Evolutionary conservation across 768 basidiomycete genomes (phyloP).

Genomic region (Lentinula lateritia): DNA sequence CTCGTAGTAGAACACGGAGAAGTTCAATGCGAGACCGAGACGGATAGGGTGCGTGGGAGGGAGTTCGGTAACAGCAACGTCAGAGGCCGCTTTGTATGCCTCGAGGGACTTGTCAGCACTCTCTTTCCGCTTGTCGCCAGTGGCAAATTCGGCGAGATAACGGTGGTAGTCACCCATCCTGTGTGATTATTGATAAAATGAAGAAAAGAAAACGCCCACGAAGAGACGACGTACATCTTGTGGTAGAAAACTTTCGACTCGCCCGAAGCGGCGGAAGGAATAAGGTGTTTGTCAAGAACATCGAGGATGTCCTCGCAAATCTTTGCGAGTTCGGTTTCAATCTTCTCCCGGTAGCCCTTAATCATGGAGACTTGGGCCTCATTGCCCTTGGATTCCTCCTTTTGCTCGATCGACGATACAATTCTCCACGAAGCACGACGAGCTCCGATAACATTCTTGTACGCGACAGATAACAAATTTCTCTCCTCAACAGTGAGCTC

Average conservation of each 20-base stretch:
- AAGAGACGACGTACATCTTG: conserved; percentile 75
- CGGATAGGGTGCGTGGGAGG: conserved; percentile 97
- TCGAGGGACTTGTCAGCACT: conserved; percentile 96
- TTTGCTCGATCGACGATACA: conserved; percentile 97
- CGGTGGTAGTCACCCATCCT: conserved; percentile 99
- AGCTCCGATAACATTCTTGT: conserved; percentile 99
- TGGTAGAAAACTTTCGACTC: conserved; percentile 99
- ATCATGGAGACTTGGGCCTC: conserved; percentile 96
- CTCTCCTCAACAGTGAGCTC: conserved; percentile 98
- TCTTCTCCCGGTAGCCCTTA: conserved; percentile 97
- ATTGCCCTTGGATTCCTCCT: conserved; percentile 98
- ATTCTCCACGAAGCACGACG: conserved; percentile 98
- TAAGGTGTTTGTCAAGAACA: conserved; percentile 96
- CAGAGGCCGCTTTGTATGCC: conserved; percentile 96
- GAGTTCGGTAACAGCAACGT: conserved; percentile 93
- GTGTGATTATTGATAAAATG: background rate
- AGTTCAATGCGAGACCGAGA: conserved; percentile 97
- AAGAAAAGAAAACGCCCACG: background rate
- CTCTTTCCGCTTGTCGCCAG: conserved; percentile 95
- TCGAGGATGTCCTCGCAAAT: conserved; percentile 99
- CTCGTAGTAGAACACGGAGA: conserved; percentile 99
- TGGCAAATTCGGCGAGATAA: conserved; percentile 97
- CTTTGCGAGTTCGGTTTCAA: conserved; percentile 93
- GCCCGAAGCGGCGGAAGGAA: conserved; percentile 92
- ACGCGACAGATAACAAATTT: conserved; percentile 94